Evolutionary conservation across 192 early-diverging fungal genomes (phyloP).

Genomic region (Coemansia sp.): DNA sequence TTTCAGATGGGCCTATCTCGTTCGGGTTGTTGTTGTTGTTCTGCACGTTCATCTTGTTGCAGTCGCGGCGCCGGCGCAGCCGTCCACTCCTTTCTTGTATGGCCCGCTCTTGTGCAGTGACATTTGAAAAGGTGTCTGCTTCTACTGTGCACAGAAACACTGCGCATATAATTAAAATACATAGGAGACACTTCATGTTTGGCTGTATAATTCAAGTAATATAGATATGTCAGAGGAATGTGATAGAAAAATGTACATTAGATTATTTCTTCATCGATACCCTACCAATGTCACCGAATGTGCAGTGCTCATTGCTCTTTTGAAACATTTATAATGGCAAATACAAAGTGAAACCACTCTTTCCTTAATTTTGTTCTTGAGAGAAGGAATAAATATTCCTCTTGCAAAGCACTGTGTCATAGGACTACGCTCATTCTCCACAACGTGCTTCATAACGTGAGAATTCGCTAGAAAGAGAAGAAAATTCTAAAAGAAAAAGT

Average conservation of each 20-base stretch:
- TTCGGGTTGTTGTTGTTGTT: not conserved
- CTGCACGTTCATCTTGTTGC: slow-evolving; percentile 4
- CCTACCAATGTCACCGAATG: not conserved
- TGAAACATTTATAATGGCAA: not conserved
- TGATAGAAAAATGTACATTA: not conserved
- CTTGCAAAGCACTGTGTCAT: not conserved
- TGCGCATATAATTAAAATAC: not conserved
- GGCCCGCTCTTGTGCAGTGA: not conserved
- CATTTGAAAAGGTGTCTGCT: not conserved
- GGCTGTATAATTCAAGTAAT: not conserved
- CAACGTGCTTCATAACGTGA: no score
- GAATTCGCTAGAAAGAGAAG: not conserved
- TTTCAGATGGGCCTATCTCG: not conserved
- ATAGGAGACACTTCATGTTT: not conserved
- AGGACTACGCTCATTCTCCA: not conserved
- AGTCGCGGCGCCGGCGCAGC: slow-evolving; percentile 8
- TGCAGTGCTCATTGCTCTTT: not conserved
- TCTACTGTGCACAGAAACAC: not conserved
- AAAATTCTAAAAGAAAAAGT: not conserved
- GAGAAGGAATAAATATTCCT: not conserved
- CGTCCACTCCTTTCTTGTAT: slow-evolving; percentile 1
- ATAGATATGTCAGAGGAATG: not conserved
- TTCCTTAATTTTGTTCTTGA: not conserved
- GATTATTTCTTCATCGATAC: not conserved
- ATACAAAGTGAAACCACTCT: not conserved